Conservation (phyloP, 192 early-diverging fungal species). For the Pilobolus umbonatus region DNA sequence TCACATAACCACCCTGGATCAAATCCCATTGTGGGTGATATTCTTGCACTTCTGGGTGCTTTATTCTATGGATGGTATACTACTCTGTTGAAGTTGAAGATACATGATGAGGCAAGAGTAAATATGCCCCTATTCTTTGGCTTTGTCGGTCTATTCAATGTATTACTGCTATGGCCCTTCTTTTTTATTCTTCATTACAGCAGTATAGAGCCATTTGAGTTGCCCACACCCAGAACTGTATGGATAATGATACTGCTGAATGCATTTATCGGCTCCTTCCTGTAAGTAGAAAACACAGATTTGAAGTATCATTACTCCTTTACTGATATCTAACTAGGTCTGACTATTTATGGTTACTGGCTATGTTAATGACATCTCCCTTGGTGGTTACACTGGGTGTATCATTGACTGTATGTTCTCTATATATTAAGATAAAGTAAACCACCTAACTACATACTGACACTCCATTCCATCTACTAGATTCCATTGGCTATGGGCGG, state of each 20-base stretch:
- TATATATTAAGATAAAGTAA: background rate
- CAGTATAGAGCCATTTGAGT: slow-evolving; percentile 61
- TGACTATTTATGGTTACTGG: slow-evolving; percentile 75
- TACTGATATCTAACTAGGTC: slow-evolving; percentile 39
- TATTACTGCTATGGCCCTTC: slow-evolving; percentile 62
- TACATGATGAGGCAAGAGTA: slow-evolving; percentile 63
- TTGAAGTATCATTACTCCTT: background rate
- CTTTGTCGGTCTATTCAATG: slow-evolving; percentile 72
- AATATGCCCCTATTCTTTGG: slow-evolving; percentile 77
- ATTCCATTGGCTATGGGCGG: slow-evolving; percentile 65
- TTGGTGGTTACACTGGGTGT: slow-evolving; percentile 76
- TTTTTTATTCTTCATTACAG: slow-evolving; percentile 55
- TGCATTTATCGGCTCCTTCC: slow-evolving; percentile 72
- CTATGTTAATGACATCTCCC: slow-evolving; percentile 79
- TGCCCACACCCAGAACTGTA: slow-evolving; percentile 47
- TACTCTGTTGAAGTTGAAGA: slow-evolving; percentile 63
- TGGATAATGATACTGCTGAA: slow-evolving; percentile 68
- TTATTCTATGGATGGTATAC: slow-evolving; percentile 79
- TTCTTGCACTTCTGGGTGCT: slow-evolving; percentile 65
- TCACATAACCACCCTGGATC: background rate
- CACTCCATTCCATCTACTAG: background rate
- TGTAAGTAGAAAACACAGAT: slow-evolving; percentile 40
- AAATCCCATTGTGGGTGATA: slow-evolving; percentile 55
- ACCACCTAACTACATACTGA: background rate
- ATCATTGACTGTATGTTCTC: slow-evolving; percentile 56